A percentile compares a stretch with the other conserved stretches of the same genome.
Conservation (phyloP, 345 rosid genomes). For the Gossypium rotundifolium region DNA sequence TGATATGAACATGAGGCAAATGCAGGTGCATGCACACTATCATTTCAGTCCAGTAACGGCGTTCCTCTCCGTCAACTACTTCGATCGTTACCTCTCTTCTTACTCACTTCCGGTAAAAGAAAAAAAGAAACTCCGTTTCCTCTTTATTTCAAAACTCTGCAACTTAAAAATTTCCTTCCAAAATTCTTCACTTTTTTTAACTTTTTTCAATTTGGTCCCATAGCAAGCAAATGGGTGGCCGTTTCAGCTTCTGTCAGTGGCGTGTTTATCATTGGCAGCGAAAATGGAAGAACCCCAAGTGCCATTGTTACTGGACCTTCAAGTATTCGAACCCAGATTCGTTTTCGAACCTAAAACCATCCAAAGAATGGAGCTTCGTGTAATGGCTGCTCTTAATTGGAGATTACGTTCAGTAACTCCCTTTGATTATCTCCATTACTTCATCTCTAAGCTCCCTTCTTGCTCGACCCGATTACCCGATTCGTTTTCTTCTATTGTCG, state of each 20-base stretch:
- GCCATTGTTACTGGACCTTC: slow-evolving; percentile 51
- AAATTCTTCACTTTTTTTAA: neutral
- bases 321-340: slow-evolving; percentile 44
- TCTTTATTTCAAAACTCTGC: neutral
- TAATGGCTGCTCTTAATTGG: slow-evolving; percentile 51
- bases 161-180: neutral
- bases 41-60: slow-evolving; percentile 48
- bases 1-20: neutral
- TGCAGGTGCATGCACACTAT: slow-evolving; percentile 51
- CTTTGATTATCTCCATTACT: slow-evolving; percentile 44
- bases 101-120: slow-evolving; percentile 35
- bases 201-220: neutral
- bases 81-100: slow-evolving; percentile 58
- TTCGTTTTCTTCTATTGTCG: slow-evolving; percentile 18
- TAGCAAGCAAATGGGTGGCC: slow-evolving; percentile 44
- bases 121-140: neutral
- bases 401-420: slow-evolving; percentile 48
- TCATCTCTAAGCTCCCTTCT: slow-evolving; percentile 31
- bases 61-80: slow-evolving; percentile 49
- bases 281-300: slow-evolving; percentile 53
- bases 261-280: slow-evolving; percentile 63
- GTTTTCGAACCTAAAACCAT: slow-evolving; percentile 46
- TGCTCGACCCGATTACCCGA: slow-evolving; percentile 16
- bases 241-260: slow-evolving; percentile 62
- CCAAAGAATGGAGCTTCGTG: slow-evolving; percentile 55